Evolutionary conservation across 108 stramenopile genomes (phyloP).

Genomic region (Cyclostephanos tholiformis): DNA sequence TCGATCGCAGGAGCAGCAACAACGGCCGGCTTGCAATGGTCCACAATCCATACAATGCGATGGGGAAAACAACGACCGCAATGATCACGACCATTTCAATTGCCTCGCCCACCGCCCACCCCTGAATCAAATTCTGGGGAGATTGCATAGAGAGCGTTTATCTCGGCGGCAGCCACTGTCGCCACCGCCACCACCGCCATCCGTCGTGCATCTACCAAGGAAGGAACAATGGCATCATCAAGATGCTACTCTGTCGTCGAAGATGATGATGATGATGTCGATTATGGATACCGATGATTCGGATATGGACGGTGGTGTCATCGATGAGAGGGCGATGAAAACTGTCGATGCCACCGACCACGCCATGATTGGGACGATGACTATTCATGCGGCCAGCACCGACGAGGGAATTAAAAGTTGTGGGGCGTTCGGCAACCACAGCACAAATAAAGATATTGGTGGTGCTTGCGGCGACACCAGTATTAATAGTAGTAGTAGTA

Average conservation of each 20-base stretch:
- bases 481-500: background rate
- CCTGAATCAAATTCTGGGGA: constrained; percentile 2
- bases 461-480: background rate
- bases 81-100: too few relatives aligned
- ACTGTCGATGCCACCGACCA: background rate
- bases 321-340: background rate
- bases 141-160: constrained; percentile 4
- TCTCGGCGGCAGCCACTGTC: background rate
- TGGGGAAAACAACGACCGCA: too few relatives aligned
- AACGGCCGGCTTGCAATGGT: background rate
- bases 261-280: background rate
- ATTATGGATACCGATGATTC: background rate
- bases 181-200: background rate
- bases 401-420: background rate
- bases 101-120: too few relatives aligned
- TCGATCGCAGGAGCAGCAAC: background rate
- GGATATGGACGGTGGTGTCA: background rate
- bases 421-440: background rate
- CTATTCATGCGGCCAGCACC: background rate
- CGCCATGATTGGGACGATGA: background rate
- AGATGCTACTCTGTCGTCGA: background rate
- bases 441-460: background rate
- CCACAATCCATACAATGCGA: too few relatives aligned
- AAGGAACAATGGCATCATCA: background rate
- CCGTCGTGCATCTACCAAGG: constrained; percentile 1